Conservation (phyloP, 1,284 basidiomycete genomes). For the Sanguinoderma infundibulare region DNA sequence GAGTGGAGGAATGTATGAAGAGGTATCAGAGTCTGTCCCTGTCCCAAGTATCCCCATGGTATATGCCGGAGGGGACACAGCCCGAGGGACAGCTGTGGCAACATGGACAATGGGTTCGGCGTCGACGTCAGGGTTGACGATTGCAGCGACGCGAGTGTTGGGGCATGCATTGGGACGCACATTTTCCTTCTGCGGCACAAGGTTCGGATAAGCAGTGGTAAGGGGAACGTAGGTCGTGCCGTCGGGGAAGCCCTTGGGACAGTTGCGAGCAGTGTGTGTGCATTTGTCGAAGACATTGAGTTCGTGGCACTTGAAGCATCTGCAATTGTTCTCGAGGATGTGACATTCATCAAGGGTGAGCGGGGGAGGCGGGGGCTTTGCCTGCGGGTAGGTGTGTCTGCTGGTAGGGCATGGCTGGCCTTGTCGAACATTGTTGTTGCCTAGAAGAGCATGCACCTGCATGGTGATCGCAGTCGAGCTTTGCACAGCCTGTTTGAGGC, state of each 20-base stretch:
- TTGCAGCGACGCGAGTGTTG: too few species aligned
- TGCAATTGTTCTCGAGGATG: background rate
- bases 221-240: background rate
- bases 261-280: background rate
- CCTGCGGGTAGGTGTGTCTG: too few species aligned
- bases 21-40: background rate
- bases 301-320: conserved; percentile 11
- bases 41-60: too few species aligned
- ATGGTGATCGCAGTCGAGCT: too few species aligned
- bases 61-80: too few species aligned
- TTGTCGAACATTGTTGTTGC: too few species aligned
- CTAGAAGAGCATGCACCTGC: too few species aligned
- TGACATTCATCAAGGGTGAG: background rate
- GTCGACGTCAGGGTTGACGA: background rate
- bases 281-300: background rate
- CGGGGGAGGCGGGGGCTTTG: background rate
- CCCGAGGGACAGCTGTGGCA: background rate
- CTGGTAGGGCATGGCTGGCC: too few species aligned
- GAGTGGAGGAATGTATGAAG: background rate
- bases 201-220: background rate
- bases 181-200: background rate
- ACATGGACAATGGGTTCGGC: background rate
- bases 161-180: background rate
- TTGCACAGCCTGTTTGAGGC: too few species aligned
- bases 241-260: background rate